Evolutionary conservation across 2,329 filamentous ascomycete genomes (phyloP).

Genomic region (Trichoderma sp.): DNA sequence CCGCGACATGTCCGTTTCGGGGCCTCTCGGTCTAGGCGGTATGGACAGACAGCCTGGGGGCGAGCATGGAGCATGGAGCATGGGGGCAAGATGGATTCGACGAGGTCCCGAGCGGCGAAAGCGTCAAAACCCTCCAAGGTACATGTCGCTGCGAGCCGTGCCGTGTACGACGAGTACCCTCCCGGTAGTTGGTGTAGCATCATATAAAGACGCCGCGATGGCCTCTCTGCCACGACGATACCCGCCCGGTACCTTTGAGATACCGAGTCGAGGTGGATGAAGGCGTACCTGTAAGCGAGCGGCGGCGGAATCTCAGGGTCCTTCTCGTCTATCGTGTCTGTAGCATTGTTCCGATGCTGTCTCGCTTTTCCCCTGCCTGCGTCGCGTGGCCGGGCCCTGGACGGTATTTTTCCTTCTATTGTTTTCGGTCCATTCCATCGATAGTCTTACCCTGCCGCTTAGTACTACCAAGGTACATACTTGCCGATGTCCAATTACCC

Average conservation of each 20-base stretch:
- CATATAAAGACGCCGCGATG: background rate
- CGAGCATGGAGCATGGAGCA: background rate
- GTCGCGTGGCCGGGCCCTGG: conserved; percentile 6
- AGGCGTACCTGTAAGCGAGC: background rate
- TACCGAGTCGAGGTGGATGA: background rate
- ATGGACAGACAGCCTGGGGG: background rate
- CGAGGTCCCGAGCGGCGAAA: background rate
- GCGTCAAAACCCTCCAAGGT: background rate
- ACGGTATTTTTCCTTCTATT: background rate
- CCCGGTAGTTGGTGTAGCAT: background rate
- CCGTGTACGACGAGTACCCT: conserved; percentile 1
- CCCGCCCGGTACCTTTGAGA: background rate
- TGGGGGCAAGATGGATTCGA: background rate
- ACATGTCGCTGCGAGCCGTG: background rate
- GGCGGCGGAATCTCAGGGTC: conserved; percentile 13
- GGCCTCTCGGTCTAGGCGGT: background rate
- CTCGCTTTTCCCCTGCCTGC: conserved; percentile 12
- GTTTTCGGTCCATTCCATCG: background rate
- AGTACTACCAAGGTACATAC: background rate
- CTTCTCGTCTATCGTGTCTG: conserved; percentile 13
- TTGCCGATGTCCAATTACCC: background rate
- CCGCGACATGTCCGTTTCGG: background rate
- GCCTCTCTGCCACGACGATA: background rate
- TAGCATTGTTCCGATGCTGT: conserved; percentile 13
- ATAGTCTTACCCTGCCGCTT: background rate